Evolutionary conservation across 2,329 filamentous ascomycete genomes (phyloP), one percentile per base, ranked within the genome.

Genomic region (Colletotrichum sp.): DNA sequence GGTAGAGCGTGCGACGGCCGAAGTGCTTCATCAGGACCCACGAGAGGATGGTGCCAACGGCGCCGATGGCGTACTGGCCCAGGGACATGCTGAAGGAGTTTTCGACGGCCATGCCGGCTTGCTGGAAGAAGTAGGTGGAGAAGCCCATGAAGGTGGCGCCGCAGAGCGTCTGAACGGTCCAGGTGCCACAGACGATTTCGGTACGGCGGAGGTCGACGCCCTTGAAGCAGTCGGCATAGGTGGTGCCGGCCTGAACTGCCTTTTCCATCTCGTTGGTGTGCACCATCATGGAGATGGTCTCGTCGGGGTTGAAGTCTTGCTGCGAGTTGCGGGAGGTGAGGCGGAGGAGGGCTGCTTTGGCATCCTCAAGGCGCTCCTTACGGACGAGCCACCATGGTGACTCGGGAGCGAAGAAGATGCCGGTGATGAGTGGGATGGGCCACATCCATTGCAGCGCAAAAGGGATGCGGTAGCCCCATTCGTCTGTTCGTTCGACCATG

Each of bases 321-420:
- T 76, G 80, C 70, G 67, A 78, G 77, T 83, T 83, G 76, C 59
- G 39, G 10, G 78, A 81, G 6, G 85, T 86, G 21, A 90, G 83
- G 7, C 87, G 83, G 44, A 80, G 77, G 1, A 90, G 78, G 0
- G 86, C 83, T 8, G 79, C 73, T 77, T 85, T 85, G 4, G 85
- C 88, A 2, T 86, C 85, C 4, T 85, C 84, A 5, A 84, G 76
- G 12, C 83, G 83, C 3, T 84, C 85, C 5, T 82, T 81, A 8
- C 88, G 86, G 10, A 89, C 85, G 7, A 88, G 84, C 86, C 87
- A 89, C 87, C 88, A 90, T 2, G 88, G 88, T 4, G 86, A 88
- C 76, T 90, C 88, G 1, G 88, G 88, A 6, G 87, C 87, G 18
- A 89, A 84, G 62, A 82, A 81, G 64, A 87, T 84, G 21, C 83